Base-by-base conservation (phyloP, 495 filamentous ascomycete genomes). In the Clohesyomyces aquaticus region DNA sequence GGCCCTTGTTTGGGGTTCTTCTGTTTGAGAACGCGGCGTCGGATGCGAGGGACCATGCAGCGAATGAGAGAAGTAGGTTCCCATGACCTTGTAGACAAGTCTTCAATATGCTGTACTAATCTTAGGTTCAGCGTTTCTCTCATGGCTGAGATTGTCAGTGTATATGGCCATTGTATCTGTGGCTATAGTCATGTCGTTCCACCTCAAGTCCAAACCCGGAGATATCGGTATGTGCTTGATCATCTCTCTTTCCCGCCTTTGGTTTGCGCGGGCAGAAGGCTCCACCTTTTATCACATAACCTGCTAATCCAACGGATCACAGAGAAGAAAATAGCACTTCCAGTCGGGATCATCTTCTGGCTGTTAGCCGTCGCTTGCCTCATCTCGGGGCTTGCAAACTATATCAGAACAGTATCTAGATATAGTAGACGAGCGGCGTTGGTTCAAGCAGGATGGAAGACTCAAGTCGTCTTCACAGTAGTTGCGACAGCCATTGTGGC, bases 401-500 rank as follows among this genome's bases (percentile, higher is more conserved):
- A 98, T 72, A 81, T 94, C 49, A 87, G 83, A 66, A 93, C 92
- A 1, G 87, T 98, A n/a, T 88, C 82, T 59, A 88, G 90, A 71
- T 98, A 95, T 73, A 87, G 85, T 60, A 79, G 83, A 35, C 84
- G 87, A 66, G 79, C 81, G 25, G 94, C 94, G 0, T 80, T 98
- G 58, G 94, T 98, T 35, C 94, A 98, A 77, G 90, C 85, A 50
- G 94, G 94, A 29, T 93, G 89, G 87, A 96, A 91, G 77, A 97
- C 94, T 35, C 92, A 96, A 74, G 71, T 84, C 22, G 89, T 92
- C 22, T 87, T 96, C 75, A 86, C 83, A 0, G 77, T 90, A 11
- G 85, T 96, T 18, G 87, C 91, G n/a, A 76, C 82, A 21, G 85
- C 83, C 8, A 98, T 98, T 65, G 77, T 96, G 28, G 91, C 85